These are phyloP conservation scores for Elsinoe australis DNA, from an alignment of 2,329 filamentous ascomycete genomes.

Conservation along the genomic window DNA sequence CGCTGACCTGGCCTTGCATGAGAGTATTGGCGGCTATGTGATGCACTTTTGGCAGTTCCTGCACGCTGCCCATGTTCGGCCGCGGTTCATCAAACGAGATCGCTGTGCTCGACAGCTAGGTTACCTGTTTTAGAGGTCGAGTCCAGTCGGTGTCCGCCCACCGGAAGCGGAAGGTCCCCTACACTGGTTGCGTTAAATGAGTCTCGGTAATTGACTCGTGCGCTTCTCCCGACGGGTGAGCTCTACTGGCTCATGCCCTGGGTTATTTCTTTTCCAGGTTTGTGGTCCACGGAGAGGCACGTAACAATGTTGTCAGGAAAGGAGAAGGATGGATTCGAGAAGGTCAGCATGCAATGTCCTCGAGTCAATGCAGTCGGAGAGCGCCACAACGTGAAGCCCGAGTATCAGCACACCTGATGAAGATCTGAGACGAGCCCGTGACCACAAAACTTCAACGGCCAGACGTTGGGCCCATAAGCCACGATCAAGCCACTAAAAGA, in stretches of 20 bases:
- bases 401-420: no score
- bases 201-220: not conserved
- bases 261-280: no score
- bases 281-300: no score
- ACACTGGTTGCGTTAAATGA: not conserved
- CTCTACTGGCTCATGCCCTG: no score
- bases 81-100: not conserved
- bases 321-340: no score
- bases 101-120: not conserved
- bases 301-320: slow-evolving; percentile 6
- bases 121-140: not conserved
- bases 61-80: not conserved
- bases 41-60: not conserved
- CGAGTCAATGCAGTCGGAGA: no score
- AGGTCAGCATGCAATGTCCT: no score
- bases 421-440: not conserved
- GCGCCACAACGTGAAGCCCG: no score
- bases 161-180: slow-evolving; percentile 9
- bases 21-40: not conserved
- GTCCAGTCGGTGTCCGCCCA: not conserved
- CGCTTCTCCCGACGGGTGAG: slow-evolving; percentile 9
- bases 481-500: slow-evolving; percentile 6
- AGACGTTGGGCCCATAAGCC: not conserved
- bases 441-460: not conserved
- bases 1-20: slow-evolving; percentile 4